phyloP scores from a whole-genome alignment of 2,329 filamentous ascomycete species.

The Volutella citrinella region DNA sequence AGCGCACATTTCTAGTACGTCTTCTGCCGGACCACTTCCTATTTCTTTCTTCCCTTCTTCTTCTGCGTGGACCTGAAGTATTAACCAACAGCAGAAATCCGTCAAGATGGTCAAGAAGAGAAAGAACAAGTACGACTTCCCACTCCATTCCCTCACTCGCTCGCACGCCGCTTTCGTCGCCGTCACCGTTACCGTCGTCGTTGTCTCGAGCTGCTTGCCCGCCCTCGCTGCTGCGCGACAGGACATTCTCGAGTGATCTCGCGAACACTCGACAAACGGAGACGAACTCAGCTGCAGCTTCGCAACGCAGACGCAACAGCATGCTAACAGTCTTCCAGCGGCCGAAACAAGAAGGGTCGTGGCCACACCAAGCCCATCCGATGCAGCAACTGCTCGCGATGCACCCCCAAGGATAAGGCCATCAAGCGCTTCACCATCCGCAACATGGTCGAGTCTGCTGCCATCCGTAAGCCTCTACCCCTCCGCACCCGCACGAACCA shows the following conservation, averaged over 20 bases:
- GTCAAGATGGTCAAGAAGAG: constrained; percentile 71
- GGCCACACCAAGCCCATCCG: constrained; percentile 99
- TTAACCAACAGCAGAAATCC: constrained; percentile 43
- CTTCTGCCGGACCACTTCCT: constrained; percentile 15
- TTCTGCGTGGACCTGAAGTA: constrained; percentile 31
- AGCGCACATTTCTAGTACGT: constrained; percentile 32
- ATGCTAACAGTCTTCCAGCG: constrained; percentile 52
- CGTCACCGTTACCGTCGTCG: constrained; percentile 12
- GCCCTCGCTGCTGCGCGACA: no score
- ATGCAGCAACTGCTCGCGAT: constrained; percentile 71
- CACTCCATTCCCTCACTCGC: constrained; percentile 20
- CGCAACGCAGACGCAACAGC: no score
- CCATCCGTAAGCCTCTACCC: constrained; percentile 80
- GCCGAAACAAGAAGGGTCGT: constrained; percentile 99
- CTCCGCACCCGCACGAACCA: background rate
- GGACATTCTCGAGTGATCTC: no score
- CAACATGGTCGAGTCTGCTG: constrained; percentile 99
- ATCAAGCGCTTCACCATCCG: constrained; percentile 99
- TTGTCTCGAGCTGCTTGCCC: constrained; percentile 9
- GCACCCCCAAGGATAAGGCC: constrained; percentile 99
- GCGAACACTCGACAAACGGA: no score
- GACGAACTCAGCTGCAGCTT: no score
- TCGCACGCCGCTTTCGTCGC: constrained; percentile 6
- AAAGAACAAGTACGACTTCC: constrained; percentile 59
- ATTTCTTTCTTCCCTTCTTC: constrained; percentile 19